Evolutionary conservation across 108 stramenopile genomes (phyloP).

Genomic region (Licmophora abbreviata): DNA sequence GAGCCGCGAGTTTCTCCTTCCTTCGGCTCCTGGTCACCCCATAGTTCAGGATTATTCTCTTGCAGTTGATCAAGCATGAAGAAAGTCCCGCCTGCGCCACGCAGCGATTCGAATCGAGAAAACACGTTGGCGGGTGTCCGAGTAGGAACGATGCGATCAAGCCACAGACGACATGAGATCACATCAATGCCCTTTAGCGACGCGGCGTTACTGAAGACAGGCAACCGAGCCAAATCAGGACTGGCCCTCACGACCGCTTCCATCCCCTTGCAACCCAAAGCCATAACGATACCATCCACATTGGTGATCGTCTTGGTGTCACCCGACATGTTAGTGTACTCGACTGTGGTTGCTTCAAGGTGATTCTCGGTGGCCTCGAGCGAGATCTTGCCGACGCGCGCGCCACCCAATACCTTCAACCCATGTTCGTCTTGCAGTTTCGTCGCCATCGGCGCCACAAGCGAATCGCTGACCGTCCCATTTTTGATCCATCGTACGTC

Average conservation of each 20-base stretch:
- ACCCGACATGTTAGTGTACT: conserved; percentile 37
- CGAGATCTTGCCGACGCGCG: conserved; percentile 61
- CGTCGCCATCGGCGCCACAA: conserved; percentile 75
- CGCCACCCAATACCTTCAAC: conserved; percentile 68
- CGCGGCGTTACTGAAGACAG: conserved; percentile 63
- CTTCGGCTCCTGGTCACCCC: conserved; percentile 34
- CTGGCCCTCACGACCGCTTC: conserved; percentile 57
- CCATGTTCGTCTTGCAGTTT: conserved; percentile 37
- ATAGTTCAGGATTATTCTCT: conserved; percentile 48
- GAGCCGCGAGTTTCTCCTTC: conserved; percentile 40
- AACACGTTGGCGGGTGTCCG: conserved; percentile 91
- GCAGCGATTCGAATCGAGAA: conserved; percentile 73
- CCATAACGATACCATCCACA: conserved; percentile 74
- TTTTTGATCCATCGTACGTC: conserved; percentile 92
- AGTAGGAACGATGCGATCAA: conserved; percentile 69
- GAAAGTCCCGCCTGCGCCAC: conserved; percentile 88
- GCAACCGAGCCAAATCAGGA: conserved; percentile 59
- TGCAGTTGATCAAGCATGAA: conserved; percentile 92
- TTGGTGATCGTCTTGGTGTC: conserved; percentile 30
- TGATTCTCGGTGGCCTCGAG: conserved; percentile 10
- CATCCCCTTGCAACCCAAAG: conserved; percentile 84
- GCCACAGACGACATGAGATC: conserved; percentile 74
- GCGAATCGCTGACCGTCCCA: conserved; percentile 76
- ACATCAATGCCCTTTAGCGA: conserved; percentile 84
- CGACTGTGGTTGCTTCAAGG: conserved; percentile 9